Conservation (phyloP, 2,329 filamentous ascomycete species). For the Aspergillus sp. region DNA sequence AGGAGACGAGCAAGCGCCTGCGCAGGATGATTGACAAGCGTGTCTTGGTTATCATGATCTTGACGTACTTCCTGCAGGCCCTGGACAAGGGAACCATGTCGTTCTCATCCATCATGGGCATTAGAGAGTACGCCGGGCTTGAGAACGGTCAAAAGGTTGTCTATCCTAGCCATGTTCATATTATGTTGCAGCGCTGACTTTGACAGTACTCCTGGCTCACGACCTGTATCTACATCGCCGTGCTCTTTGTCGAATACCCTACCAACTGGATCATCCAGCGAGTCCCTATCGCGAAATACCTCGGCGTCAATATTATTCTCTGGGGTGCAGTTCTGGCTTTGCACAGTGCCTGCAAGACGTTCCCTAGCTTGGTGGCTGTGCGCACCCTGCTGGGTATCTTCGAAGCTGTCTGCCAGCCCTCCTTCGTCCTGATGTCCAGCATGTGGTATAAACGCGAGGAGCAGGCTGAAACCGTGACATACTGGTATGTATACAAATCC, state of each 20-base stretch:
- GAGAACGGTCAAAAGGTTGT: constrained; percentile 32
- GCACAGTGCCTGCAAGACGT: constrained; percentile 62
- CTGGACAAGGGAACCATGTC: constrained; percentile 43
- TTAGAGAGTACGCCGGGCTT: constrained; percentile 50
- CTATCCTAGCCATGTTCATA: not conserved
- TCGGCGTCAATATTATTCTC: constrained; percentile 61
- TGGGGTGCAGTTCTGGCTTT: constrained; percentile 64
- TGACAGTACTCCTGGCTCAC: constrained; percentile 68
- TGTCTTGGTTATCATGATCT: constrained; percentile 68
- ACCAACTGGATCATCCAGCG: constrained; percentile 65
- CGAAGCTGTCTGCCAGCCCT: constrained; percentile 68
- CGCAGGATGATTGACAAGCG: constrained; percentile 66
- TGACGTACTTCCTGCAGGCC: constrained; percentile 69
- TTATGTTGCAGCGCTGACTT: not conserved
- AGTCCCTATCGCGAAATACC: constrained; percentile 67
- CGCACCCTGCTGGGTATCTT: constrained; percentile 70
- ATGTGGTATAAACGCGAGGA: constrained; percentile 73
- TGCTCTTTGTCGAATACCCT: constrained; percentile 70
- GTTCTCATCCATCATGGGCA: constrained; percentile 45
- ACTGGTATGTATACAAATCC: constrained; percentile 52
- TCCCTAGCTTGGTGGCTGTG: constrained; percentile 58
- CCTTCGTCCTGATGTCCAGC: constrained; percentile 64
- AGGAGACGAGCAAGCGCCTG: constrained; percentile 61
- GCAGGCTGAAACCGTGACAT: constrained; percentile 65
- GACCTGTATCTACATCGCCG: constrained; percentile 72